Evolutionary conservation across 495 filamentous ascomycete species (phyloP), one percentile per base, ranked within the genome.

Genomic region (Evansstolkia leycettana): DNA sequence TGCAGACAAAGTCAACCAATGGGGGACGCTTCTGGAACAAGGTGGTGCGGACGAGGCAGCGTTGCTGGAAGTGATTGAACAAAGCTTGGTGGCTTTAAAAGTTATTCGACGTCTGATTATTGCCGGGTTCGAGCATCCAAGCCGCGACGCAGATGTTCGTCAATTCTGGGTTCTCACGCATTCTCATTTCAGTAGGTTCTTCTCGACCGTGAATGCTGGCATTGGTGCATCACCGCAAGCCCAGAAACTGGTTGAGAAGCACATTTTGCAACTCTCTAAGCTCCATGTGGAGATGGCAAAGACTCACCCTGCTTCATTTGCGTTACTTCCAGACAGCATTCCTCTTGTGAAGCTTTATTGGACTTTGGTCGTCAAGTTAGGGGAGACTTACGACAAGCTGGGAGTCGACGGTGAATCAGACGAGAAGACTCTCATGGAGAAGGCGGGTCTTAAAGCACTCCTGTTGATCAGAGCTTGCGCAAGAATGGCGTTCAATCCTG

Each of bases 231-330:
- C 51, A 4, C 46, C 60, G n/a, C 38, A 55, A 18, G 46, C 64
- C 7, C 53, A 57, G 16, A 55, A 62, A 16, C 42, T 78, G 18
- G 58, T 92, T n/a, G 81, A 83, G 42, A 87, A 87, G 46, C 89
- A 95, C 41, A 60, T 92, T 6, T 49, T 92, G 33, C 89, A 94
- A 51, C 76, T 94, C 31, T 76, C 89, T 8, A 96, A 98, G 58
- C 65, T 96, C 7, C 88, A 95, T 54, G 64, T 90, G 15, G 76
- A 86, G 27, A 89, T 95, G 80, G 73, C 79, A 3, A 67, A 66
- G 33, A 52, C 57, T 8, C 84, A 89, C 48, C 78, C 86, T 7
- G 76, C 78, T 4, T 78, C 82, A 17, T 96, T 94, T 58, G 78
- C 78, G 0, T 56, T 82, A 9, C 69, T 98, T 5, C 82, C 86